A percentile compares a stretch with the other conserved stretches of the same genome.
These are phyloP conservation scores for Coffea eugenioides DNA, from an alignment of 257 asterid genomes.

Conservation along the genomic window DNA sequence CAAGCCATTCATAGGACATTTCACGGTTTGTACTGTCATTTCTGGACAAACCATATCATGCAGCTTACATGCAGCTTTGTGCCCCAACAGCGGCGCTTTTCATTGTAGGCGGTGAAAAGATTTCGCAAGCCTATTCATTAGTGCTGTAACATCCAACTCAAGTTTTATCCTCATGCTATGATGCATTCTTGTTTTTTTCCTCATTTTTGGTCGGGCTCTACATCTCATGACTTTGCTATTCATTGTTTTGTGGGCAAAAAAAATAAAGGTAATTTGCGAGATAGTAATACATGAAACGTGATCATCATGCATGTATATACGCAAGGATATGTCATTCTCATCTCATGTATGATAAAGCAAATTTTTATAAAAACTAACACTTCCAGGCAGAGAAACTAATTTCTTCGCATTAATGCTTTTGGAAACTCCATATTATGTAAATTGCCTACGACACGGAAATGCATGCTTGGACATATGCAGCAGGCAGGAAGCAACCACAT, in stretches of 20 bases:
- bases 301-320: neutral
- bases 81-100: neutral
- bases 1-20: conserved; percentile 4
- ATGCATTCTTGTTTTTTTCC: neutral
- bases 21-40: conserved; percentile 18
- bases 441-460: neutral
- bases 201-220: neutral
- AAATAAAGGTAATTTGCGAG: neutral
- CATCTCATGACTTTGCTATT: neutral
- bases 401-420: too few species aligned
- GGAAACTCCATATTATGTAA: too few species aligned
- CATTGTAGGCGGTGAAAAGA: conserved; percentile 11
- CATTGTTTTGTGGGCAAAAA: too few species aligned
- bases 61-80: conserved; percentile 1
- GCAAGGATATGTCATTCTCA: neutral
- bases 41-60: conserved; percentile 18
- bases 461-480: neutral
- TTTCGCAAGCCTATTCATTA: neutral
- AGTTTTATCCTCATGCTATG: neutral
- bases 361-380: too few species aligned
- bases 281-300: neutral
- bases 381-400: neutral
- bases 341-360: neutral
- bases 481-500: neutral
- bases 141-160: conserved; percentile 18